Percentiles rank a stretch among this genome's conserved stretches.
These are phyloP conservation scores for Monosporascus sp. DNA, from an alignment of 2,329 filamentous ascomycete species.

Conservation along the genomic window DNA sequence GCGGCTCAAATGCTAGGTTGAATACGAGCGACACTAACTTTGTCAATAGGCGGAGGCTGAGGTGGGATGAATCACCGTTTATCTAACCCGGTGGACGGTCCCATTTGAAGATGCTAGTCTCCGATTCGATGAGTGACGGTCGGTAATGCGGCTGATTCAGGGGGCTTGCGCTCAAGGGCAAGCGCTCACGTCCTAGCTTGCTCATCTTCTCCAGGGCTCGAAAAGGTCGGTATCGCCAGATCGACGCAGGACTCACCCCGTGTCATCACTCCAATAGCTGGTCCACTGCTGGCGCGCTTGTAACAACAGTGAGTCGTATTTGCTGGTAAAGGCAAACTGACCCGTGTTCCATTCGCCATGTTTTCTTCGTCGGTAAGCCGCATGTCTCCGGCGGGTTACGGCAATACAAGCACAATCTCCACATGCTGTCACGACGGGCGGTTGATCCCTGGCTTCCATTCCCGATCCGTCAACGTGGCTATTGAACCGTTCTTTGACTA, in stretches of 20 bases:
- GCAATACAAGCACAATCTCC: slow-evolving; percentile 5
- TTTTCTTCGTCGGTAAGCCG: slow-evolving; percentile 8
- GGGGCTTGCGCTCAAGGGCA: background rate
- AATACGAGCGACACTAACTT: background rate
- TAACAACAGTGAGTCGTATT: background rate
- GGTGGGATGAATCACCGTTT: background rate
- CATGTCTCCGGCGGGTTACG: slow-evolving; percentile 5
- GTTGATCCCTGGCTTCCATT: background rate
- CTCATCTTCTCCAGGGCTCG: background rate
- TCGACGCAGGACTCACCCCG: background rate
- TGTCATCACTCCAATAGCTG: background rate
- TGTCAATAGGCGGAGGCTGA: background rate
- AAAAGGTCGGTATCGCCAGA: background rate
- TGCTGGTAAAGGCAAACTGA: background rate
- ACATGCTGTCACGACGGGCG: slow-evolving; percentile 3
- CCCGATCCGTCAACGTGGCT: background rate
- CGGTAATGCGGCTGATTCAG: background rate
- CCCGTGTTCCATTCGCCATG: slow-evolving; percentile 8
- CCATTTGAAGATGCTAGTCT: background rate
- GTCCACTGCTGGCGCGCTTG: background rate
- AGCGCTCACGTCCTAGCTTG: background rate
- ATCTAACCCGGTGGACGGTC: background rate
- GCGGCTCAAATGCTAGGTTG: background rate
- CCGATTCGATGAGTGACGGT: background rate
- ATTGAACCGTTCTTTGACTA: background rate